Conservation (phyloP, 768 basidiomycete genomes). For the Chiua virens region DNA sequence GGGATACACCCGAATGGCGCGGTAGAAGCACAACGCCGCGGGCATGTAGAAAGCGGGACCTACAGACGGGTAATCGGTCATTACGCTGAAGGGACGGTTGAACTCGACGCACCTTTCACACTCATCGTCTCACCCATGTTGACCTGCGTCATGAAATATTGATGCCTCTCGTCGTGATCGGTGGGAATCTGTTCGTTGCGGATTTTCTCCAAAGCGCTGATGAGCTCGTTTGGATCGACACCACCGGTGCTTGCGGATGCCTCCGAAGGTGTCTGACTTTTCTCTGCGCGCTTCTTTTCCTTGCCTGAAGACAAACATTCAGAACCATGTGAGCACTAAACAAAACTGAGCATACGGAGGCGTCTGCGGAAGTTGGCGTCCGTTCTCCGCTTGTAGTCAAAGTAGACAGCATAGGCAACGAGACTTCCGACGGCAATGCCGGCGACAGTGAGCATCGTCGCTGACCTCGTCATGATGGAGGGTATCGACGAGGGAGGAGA, state of each 20-base stretch:
- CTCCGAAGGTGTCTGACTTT: constrained; percentile 53
- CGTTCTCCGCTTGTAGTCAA: constrained; percentile 92
- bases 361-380: constrained; percentile 85
- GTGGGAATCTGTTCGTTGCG: constrained; percentile 67
- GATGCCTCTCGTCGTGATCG: constrained; percentile 76
- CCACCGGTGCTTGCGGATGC: constrained; percentile 22
- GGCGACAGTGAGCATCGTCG: constrained; percentile 42
- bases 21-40: constrained; percentile 89
- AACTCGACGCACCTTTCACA: constrained; percentile 52
- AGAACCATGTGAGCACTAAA: neutral
- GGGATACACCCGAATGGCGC: constrained; percentile 92
- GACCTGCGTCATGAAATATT: constrained; percentile 90
- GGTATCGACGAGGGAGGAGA: constrained; percentile 14
- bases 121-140: constrained; percentile 84
- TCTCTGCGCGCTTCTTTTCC: constrained; percentile 87
- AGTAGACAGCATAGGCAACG: constrained; percentile 86
- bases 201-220: constrained; percentile 62
- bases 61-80: constrained; percentile 31
- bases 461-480: constrained; percentile 31
- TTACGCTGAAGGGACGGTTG: neutral
- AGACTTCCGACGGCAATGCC: constrained; percentile 51
- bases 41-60: constrained; percentile 77
- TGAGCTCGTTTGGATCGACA: constrained; percentile 53
- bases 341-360: constrained; percentile 59
- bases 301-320: constrained; percentile 55